phyloP scores from a whole-genome alignment of 345 rosid genomes.

The Eucalyptus curtisii region DNA sequence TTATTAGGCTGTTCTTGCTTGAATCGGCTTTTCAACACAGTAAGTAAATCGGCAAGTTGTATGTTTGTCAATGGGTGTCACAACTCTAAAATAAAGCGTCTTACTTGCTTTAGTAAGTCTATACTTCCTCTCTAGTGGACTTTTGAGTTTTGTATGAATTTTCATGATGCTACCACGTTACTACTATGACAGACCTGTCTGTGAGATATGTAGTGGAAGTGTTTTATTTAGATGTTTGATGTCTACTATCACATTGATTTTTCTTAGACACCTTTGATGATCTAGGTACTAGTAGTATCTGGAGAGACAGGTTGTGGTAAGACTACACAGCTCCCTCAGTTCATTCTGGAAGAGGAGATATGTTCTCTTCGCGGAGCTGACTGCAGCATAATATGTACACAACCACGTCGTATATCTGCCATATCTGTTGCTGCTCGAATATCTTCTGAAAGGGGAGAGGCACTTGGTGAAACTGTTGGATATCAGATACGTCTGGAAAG shows the following conservation, averaged over 20 bases:
- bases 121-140: neutral
- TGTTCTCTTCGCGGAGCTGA: slow-evolving; percentile 62
- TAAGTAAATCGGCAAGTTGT: neutral
- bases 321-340: slow-evolving; percentile 96
- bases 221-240: neutral
- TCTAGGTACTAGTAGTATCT: slow-evolving; percentile 79
- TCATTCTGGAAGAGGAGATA: slow-evolving; percentile 86
- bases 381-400: slow-evolving; percentile 89
- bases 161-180: neutral
- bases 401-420: slow-evolving; percentile 94
- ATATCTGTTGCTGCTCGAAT: slow-evolving; percentile 93
- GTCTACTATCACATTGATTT: neutral
- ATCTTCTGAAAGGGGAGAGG: slow-evolving; percentile 90
- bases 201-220: neutral
- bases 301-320: slow-evolving; percentile 99
- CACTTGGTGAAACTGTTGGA: slow-evolving; percentile 82
- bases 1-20: neutral
- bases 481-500: slow-evolving; percentile 93
- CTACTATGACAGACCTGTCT: neutral
- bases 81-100: neutral
- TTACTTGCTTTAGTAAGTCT: neutral
- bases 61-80: neutral
- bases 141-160: neutral
- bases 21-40: neutral
- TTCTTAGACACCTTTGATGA: neutral